These are phyloP conservation scores for Straminergon stramineum DNA, from an alignment of 225 moss, liverwort and hornwort species.

Conservation along the genomic window DNA sequence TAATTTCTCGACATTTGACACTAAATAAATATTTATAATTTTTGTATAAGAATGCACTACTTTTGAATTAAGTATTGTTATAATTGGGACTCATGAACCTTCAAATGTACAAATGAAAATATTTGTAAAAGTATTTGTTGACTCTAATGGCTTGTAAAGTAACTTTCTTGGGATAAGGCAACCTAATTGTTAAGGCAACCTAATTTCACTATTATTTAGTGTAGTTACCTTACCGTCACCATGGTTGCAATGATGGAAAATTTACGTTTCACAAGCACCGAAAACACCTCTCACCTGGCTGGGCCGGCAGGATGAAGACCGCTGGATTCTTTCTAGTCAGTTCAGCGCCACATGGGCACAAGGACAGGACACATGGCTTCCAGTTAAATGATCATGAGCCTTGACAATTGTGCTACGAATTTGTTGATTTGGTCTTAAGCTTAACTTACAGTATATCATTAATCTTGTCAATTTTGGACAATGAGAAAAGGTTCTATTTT, in stretches of 20 bases:
- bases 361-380: neutral
- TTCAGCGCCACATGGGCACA: neutral
- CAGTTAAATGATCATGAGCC: neutral
- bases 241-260: neutral
- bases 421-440: slow-evolving; percentile 6
- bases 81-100: too few species aligned
- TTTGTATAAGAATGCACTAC: too few species aligned
- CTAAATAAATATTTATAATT: too few species aligned
- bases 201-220: too few species aligned
- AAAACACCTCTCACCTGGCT: neutral
- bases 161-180: too few species aligned
- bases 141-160: too few species aligned
- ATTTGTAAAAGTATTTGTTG: too few species aligned
- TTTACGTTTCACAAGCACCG: neutral
- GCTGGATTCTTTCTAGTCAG: neutral
- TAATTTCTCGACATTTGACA: too few species aligned
- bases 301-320: neutral
- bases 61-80: too few species aligned
- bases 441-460: neutral
- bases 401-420: neutral
- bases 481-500: neutral
- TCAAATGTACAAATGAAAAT: too few species aligned
- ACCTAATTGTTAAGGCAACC: too few species aligned
- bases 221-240: too few species aligned
- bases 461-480: neutral